Percentiles rank a stretch among this genome's conserved stretches.
phyloP scores from a whole-genome alignment of 2,329 filamentous ascomycete species.

The Cercospora beticola region DNA sequence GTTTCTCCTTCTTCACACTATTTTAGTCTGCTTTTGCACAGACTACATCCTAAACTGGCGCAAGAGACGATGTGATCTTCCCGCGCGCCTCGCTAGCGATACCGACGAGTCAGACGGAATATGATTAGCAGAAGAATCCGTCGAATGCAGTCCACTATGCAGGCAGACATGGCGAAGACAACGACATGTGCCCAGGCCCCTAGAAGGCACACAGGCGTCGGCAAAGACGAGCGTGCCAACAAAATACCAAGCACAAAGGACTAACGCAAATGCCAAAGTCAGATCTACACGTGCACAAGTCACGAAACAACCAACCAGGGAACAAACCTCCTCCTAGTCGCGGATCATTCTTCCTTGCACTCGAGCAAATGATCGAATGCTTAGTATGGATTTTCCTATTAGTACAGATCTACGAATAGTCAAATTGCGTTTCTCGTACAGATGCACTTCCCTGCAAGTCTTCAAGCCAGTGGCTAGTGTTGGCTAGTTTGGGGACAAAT shows the following conservation, averaged over 20 bases:
- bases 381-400: neutral
- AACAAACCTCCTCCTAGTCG: neutral
- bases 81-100: neutral
- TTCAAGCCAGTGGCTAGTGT: neutral
- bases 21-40: neutral
- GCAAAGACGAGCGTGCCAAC: no score
- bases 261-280: neutral
- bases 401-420: neutral
- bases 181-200: no score
- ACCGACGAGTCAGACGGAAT: neutral
- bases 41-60: neutral
- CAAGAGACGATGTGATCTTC: neutral
- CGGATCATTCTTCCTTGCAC: neutral
- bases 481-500: neutral
- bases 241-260: neutral
- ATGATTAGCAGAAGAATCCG: neutral
- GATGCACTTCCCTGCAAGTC: neutral
- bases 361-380: neutral
- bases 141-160: neutral
- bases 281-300: neutral
- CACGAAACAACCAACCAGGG: neutral
- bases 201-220: no score
- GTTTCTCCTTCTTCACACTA: neutral
- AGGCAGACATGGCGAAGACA: neutral
- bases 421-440: neutral